phyloP scores from a whole-genome alignment of 2,329 filamentous ascomycete genomes.

The Pseudomassariella vexata region DNA sequence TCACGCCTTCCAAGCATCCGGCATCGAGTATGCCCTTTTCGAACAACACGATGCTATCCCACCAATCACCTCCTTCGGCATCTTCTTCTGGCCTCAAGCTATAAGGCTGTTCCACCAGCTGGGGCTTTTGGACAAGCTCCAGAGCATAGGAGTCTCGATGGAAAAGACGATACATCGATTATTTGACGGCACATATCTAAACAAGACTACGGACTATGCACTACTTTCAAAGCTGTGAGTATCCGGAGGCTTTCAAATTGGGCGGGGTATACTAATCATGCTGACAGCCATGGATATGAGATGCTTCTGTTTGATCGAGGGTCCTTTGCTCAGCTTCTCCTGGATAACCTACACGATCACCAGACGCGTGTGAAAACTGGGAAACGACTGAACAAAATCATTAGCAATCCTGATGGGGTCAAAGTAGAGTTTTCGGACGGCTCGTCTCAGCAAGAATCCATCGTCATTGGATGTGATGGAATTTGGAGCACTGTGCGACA shows the following conservation, averaged over 20 bases:
- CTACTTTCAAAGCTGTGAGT: too few relatives aligned
- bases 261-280: background rate
- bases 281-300: background rate
- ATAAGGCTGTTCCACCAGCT: constrained; percentile 4
- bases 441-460: constrained; percentile 10
- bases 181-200: too few relatives aligned
- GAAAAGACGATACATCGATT: too few relatives aligned
- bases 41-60: constrained; percentile 1
- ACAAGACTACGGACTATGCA: too few relatives aligned
- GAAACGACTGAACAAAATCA: background rate
- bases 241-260: too few relatives aligned
- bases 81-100: constrained; percentile 2
- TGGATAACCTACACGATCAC: background rate
- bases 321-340: background rate
- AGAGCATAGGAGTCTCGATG: too few relatives aligned
- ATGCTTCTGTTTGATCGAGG: constrained; percentile 2
- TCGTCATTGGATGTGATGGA: constrained; percentile 5
- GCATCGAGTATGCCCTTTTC: constrained; percentile 5
- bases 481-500: constrained; percentile 3
- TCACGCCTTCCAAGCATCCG: constrained; percentile 1
- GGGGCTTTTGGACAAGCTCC: constrained; percentile 3
- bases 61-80: background rate
- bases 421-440: constrained; percentile 1
- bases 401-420: background rate
- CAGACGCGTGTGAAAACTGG: background rate